Percentiles rank a stretch among this genome's conserved stretches.
phyloP scores from a whole-genome alignment of 805 yeast genomes.

The Wickerhamomyces queroliae region DNA sequence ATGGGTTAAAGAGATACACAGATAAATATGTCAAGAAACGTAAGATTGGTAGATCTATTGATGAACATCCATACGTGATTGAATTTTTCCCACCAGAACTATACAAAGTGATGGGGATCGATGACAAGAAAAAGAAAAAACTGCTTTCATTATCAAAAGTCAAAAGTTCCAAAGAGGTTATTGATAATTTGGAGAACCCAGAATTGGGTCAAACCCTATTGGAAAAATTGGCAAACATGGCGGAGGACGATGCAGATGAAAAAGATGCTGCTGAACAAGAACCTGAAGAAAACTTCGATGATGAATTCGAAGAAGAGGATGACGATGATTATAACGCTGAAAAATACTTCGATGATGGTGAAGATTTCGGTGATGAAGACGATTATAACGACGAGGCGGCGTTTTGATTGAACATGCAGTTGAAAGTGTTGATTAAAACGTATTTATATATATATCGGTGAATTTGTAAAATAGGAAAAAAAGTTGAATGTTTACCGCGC shows the following conservation, averaged over 20 bases:
- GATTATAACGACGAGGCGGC: slow-evolving; percentile 59
- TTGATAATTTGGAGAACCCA: slow-evolving; percentile 18
- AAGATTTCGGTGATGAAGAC: slow-evolving; percentile 42
- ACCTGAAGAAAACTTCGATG: slow-evolving; percentile 44
- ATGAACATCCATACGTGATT: slow-evolving; percentile 70
- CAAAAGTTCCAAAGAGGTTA: slow-evolving; percentile 20
- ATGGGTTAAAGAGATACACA: slow-evolving; percentile 76
- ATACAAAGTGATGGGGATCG: slow-evolving; percentile 62
- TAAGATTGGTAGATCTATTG: slow-evolving; percentile 63
- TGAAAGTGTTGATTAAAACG: not conserved
- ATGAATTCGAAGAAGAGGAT: slow-evolving; percentile 54
- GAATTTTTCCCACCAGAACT: slow-evolving; percentile 77
- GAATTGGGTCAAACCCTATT: slow-evolving; percentile 31
- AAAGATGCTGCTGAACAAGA: slow-evolving; percentile 28
- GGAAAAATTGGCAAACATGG: slow-evolving; percentile 43
- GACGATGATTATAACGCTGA: slow-evolving; percentile 63
- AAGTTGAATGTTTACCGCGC: not conserved
- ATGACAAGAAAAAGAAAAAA: slow-evolving; percentile 46
- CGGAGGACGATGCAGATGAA: slow-evolving; percentile 42
- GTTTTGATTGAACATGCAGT: slow-evolving; percentile 26
- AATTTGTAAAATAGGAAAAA: too few relatives aligned
- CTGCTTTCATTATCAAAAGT: slow-evolving; percentile 35
- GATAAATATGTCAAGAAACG: slow-evolving; percentile 72
- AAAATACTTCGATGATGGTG: slow-evolving; percentile 58
- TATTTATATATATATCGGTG: too few relatives aligned